These are phyloP conservation scores for Sindora glabra DNA, from an alignment of 306 rosid species.

Conservation along the genomic window DNA sequence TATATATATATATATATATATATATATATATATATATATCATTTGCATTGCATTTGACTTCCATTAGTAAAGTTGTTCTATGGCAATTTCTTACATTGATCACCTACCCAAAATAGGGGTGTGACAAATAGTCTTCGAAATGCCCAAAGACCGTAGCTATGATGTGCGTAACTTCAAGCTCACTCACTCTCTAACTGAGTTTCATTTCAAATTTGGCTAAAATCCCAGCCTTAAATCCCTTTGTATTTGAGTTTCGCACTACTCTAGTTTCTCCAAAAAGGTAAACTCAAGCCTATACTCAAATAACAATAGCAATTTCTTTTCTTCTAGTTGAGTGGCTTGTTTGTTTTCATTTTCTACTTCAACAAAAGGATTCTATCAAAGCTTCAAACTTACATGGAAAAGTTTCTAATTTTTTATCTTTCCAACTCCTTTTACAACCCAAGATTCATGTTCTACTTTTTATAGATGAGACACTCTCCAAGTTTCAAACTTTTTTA, in stretches of 20 bases:
- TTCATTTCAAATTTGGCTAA: conserved; percentile 25
- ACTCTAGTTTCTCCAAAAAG: conserved; percentile 21
- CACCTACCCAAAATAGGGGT: no score
- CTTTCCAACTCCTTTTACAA: no score
- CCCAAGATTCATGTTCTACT: no score
- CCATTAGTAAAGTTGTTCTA: no score
- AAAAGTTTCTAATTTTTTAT: neutral
- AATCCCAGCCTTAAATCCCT: conserved; percentile 23
- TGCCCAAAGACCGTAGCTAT: conserved; percentile 48
- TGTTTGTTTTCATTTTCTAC: neutral
- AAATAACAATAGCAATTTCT: neutral
- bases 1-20: no score
- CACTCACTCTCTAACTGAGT: conserved; percentile 21
- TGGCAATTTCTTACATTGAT: no score
- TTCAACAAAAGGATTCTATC: neutral
- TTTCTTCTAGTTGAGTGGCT: neutral
- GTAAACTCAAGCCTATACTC: neutral
- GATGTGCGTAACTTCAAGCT: conserved; percentile 25
- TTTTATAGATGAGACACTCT: no score
- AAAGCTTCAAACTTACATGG: neutral
- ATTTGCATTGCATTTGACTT: no score
- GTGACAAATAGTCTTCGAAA: conserved; percentile 29
- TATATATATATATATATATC: no score
- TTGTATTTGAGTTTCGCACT: conserved; percentile 14
- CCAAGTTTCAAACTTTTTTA: no score